Evolutionary conservation across 2,329 filamentous ascomycete genomes (phyloP).

Genomic region (Fusarium coicis): DNA sequence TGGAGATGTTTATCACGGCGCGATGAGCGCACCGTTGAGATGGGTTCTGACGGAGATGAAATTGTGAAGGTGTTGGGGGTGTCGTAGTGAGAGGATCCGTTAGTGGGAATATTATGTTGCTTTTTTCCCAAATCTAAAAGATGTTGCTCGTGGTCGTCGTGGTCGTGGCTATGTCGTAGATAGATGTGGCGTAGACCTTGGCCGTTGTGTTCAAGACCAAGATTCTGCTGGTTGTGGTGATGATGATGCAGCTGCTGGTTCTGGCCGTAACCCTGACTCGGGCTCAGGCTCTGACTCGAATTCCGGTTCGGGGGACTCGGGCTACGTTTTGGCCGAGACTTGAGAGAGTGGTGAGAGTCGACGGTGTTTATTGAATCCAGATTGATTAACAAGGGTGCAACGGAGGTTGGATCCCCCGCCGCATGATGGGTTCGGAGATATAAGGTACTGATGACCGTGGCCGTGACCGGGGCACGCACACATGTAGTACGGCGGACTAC

Average conservation of each 20-base stretch:
- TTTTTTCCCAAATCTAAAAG: slow-evolving; percentile 29
- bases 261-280: slow-evolving; percentile 26
- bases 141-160: slow-evolving; percentile 32
- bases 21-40: slow-evolving; percentile 48
- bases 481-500: slow-evolving; percentile 26
- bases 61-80: slow-evolving; percentile 35
- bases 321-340: slow-evolving; percentile 38
- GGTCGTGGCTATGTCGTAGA: slow-evolving; percentile 36
- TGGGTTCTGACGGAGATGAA: slow-evolving; percentile 22
- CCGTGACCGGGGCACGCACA: slow-evolving; percentile 40
- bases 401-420: slow-evolving; percentile 66
- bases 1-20: slow-evolving; percentile 65
- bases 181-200: slow-evolving; percentile 31
- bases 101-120: slow-evolving; percentile 43
- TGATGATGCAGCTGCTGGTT: slow-evolving; percentile 26
- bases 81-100: slow-evolving; percentile 17
- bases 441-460: slow-evolving; percentile 38
- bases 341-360: slow-evolving; percentile 35
- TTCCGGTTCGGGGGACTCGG: slow-evolving; percentile 30
- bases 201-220: slow-evolving; percentile 11
- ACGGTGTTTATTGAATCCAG: slow-evolving; percentile 66
- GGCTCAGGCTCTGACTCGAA: slow-evolving; percentile 26
- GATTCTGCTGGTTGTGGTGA: slow-evolving; percentile 1
- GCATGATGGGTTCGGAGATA: slow-evolving; percentile 59
- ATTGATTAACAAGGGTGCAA: slow-evolving; percentile 62